These are phyloP conservation scores for Trichoderma virens DNA, from an alignment of 495 filamentous ascomycete genomes.

Conservation along the genomic window DNA sequence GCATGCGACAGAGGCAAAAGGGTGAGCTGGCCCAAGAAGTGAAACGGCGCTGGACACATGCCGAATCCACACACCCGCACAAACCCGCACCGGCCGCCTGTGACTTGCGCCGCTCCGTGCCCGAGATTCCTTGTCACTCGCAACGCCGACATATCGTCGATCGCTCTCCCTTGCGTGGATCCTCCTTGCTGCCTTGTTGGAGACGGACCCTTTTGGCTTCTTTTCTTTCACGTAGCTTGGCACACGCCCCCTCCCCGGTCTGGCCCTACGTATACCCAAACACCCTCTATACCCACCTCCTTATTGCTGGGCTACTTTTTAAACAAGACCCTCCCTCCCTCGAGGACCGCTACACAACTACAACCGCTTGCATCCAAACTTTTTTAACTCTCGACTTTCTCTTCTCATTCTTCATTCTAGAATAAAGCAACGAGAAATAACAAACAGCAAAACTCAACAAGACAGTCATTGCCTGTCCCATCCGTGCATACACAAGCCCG, in stretches of 20 bases:
- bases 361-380: not conserved
- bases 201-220: not conserved
- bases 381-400: not conserved
- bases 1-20: too few relatives aligned
- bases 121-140: not conserved
- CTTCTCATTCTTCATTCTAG: not conserved
- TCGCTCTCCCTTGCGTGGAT: not conserved
- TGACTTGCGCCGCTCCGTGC: not conserved
- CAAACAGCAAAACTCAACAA: too few relatives aligned
- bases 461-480: too few relatives aligned
- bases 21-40: too few relatives aligned
- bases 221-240: not conserved
- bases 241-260: not conserved
- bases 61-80: not conserved
- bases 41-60: too few relatives aligned
- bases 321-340: not conserved
- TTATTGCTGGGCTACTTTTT: constrained; percentile 4
- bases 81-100: not conserved
- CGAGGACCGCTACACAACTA: not conserved
- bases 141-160: not conserved
- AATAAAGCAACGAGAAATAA: not conserved
- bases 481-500: too few relatives aligned
- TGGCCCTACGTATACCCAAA: not conserved
- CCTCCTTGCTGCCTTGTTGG: constrained; percentile 1
- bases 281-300: not conserved